Percentiles rank a stretch among this genome's conserved stretches.
Conservation (phyloP, 208 protist genomes). For the Leishmania mexicana region DNA sequence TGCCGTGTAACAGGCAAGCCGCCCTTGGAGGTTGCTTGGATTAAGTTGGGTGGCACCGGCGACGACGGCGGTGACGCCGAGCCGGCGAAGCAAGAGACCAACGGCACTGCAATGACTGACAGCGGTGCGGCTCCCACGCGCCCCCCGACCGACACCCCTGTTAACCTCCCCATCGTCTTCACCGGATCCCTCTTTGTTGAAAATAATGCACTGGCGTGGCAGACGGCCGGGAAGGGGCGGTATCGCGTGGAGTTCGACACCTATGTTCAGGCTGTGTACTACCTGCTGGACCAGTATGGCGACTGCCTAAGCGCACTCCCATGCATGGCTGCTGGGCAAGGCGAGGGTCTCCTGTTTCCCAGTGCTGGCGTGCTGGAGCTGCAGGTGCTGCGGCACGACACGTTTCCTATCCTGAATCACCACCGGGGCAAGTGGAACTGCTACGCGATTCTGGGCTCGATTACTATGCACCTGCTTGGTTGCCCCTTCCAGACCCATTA, state of each 20-base stretch:
- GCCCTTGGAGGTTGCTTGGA: constrained; percentile 30
- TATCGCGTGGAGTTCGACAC: constrained; percentile 87
- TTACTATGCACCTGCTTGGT: constrained; percentile 78
- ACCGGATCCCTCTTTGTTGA: constrained; percentile 38
- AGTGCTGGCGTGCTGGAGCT: constrained; percentile 51
- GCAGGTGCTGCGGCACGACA: constrained; percentile 71
- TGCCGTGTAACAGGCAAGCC: constrained; percentile 30
- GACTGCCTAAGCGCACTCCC: constrained; percentile 36
- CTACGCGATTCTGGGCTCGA: constrained; percentile 82
- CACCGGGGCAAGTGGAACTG: constrained; percentile 85
- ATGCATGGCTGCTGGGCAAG: constrained; percentile 19
- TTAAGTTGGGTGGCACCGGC: constrained; percentile 17
- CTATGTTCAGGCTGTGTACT: constrained; percentile 74
- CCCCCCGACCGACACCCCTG: neutral
- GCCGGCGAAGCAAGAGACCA: neutral
- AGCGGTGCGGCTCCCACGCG: neutral
- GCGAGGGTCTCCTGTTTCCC: constrained; percentile 49
- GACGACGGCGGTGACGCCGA: neutral
- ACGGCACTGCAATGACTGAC: neutral
- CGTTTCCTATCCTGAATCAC: constrained; percentile 60
- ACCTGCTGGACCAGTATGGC: constrained; percentile 80
- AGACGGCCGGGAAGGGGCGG: constrained; percentile 55
- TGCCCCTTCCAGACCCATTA: constrained; percentile 77
- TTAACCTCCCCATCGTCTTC: constrained; percentile 36
- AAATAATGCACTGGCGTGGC: constrained; percentile 60